A percentile compares a stretch with the other conserved stretches of the same genome.
Evolutionary conservation across 2,329 filamentous ascomycete species (phyloP).

Genomic region (Blastomyces silverae): DNA sequence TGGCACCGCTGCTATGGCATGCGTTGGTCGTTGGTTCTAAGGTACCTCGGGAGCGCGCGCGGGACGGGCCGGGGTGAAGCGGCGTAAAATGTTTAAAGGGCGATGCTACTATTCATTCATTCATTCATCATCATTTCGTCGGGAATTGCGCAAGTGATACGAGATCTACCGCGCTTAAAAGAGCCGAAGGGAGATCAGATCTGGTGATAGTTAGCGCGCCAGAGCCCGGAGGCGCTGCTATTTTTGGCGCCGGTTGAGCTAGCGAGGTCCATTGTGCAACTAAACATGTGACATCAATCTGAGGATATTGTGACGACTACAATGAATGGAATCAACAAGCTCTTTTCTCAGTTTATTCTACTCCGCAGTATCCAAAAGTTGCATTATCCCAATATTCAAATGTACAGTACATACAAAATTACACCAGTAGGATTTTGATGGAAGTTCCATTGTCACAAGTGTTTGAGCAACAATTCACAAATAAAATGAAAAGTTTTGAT

Average conservation of each 20-base stretch:
- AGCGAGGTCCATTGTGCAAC: neutral
- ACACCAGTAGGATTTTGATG: no score
- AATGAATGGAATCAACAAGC: no score
- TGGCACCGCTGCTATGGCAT: constrained; percentile 25
- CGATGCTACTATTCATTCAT: neutral
- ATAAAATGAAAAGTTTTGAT: no score
- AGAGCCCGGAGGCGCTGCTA: neutral
- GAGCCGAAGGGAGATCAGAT: neutral
- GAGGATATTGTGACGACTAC: no score
- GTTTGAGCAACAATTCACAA: neutral
- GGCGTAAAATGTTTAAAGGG: neutral
- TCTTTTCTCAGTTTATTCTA: no score
- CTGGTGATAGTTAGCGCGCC: neutral
- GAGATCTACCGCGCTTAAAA: neutral
- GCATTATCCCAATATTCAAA: no score
- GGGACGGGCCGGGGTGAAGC: neutral
- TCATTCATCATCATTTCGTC: neutral
- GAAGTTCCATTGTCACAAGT: no score
- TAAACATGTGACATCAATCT: neutral
- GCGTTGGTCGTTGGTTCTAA: neutral
- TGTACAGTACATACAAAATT: no score
- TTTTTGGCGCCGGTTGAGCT: neutral
- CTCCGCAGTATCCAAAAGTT: no score
- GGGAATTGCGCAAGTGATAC: neutral
- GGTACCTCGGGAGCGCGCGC: neutral